Base-by-base conservation (phyloP, 345 rosid species). In the Aurinia saxatilis region DNA sequence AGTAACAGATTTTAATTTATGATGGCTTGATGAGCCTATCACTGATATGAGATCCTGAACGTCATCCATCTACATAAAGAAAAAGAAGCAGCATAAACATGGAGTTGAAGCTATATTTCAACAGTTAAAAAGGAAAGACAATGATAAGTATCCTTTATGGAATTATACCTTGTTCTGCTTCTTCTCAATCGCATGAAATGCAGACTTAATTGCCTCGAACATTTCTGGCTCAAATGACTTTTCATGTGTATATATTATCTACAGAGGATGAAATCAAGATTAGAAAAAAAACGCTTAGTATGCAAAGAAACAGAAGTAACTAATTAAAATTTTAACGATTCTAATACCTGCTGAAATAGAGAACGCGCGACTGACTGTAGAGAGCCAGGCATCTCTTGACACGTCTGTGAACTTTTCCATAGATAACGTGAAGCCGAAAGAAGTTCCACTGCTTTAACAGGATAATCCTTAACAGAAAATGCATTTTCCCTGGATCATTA, bases 211-310 rank as follows among this genome's bases (percentile, higher is more conserved):
- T 52, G 54, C 74, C 59, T 66, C 75, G 71, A 85, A 89, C 11
- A 50, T 77, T 40, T 77, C 88, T 46, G 78, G 77, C 58, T 75
- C 80, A 77, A 79, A 92, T 36, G 85, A 79, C 66, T 81, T 82
- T 55, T 73, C 54, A 73, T 92, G 93, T 23, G 88, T 77, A 75
- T 70, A 76, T 46, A 92, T 70, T 15, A 92, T 85, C 97, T 92
- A 80, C 59, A 71, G 70, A 60, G n/a, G 57, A 63, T 37, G 56
- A 13, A 60, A 57, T 35, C 37, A 51, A 35, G 36, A 63, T 71
- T 13, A n/a, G 13, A 21, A 37, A 34, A 25, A 27, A 37, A 34
- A 25, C 17, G 17, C 27, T 8, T 10, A 51, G 23, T 35, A 29
- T 46, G 50, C 31, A 57, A 48, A 57, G 52, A 70, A 63, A 34